A percentile compares a stretch with the other conserved stretches of the same genome.
phyloP scores from a whole-genome alignment of 2,329 filamentous ascomycete species.

The Aspergillus jensenii region DNA sequence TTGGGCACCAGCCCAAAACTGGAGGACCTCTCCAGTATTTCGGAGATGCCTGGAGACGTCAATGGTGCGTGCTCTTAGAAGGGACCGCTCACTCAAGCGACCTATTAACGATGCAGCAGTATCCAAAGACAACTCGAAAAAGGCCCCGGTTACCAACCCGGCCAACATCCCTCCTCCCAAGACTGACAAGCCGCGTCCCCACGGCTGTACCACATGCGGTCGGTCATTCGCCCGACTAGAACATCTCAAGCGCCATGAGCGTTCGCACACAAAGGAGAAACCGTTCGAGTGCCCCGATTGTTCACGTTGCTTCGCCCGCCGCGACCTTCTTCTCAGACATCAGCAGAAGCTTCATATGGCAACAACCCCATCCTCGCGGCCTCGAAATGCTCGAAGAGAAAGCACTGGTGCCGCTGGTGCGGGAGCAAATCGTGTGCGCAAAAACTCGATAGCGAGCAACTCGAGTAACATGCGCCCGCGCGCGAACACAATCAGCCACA shows the following conservation, averaged over 20 bases:
- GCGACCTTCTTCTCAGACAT: conserved; percentile 87
- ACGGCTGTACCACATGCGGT: conserved; percentile 87
- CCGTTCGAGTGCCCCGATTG: conserved; percentile 97
- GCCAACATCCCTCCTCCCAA: conserved; percentile 70
- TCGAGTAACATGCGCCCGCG: conserved; percentile 72
- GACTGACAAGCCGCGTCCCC: conserved; percentile 94
- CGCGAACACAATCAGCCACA: conserved; percentile 94
- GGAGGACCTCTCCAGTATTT: conserved; percentile 43
- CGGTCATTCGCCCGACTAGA: conserved; percentile 93
- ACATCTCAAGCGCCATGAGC: conserved; percentile 94
- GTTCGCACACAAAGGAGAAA: conserved; percentile 98
- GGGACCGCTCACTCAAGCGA: conserved; percentile 7
- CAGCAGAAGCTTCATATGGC: conserved; percentile 98
- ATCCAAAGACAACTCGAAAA: conserved; percentile 31
- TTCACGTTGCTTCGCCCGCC: conserved; percentile 87
- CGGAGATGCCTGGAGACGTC: conserved; percentile 38
- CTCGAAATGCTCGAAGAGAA: conserved; percentile 79
- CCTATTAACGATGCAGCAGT: conserved; percentile 21
- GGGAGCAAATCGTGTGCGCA: conserved; percentile 73
- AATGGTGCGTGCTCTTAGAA: conserved; percentile 30
- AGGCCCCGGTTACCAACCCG: conserved; percentile 22
- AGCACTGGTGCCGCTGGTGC: conserved; percentile 73
- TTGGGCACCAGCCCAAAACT: conserved; percentile 34
- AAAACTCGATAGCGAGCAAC: conserved; percentile 78
- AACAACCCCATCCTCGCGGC: conserved; percentile 80